Base-by-base conservation (phyloP, 352 stramenopile species). In the Plasmopara halstedii region DNA sequence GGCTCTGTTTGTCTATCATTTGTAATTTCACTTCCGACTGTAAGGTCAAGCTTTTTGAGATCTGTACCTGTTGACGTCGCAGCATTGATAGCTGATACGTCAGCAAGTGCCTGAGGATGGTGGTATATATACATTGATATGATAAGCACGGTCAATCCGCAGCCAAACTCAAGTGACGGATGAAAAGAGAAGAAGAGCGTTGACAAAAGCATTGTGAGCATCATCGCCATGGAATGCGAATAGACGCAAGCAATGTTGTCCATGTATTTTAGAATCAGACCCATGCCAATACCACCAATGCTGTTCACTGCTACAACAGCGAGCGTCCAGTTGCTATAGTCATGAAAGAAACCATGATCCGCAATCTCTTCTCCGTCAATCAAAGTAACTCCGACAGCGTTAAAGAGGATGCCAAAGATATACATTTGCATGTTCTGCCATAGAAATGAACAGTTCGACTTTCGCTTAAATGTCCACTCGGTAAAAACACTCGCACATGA, bases 111-210 rank as follows among this genome's bases (percentile, higher is more conserved):
- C 31, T 64, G 38, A 4, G 58, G 58, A 56, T 88, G 73, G 63
- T 94, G 82, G 53, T 94, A 94, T 37, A 94, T 71, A 41, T 94
- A 94, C 74, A 91, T 91, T 44, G 82, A 91, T 41, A 91, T 81
- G 46, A 91, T 58, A 13, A 88, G 60, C 23, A 91, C 80, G 11
- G 64, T 70, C 26, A 94, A 69, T 0, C 82, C 82, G 34, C 82
- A 94, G 20, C 58, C 70, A 51, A 94, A 94, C 53, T 94, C 80
- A 45, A 91, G 72, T 42, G 82, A 87, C 27, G 77, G 77, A 14
- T 73, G 70, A 46, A 94, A 94, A 17, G 63, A 46, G 60, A 94
- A 91, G 48, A 94, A 91, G 21, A 94, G 27, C 64, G 91, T 90
- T 7, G 76, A 91, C 45, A 88, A 82, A 45, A 88, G 56, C 73